Percentiles rank a stretch among this genome's conserved stretches.
phyloP scores from a whole-genome alignment of 495 filamentous ascomycete genomes.

The Lophiotrema nucula region DNA sequence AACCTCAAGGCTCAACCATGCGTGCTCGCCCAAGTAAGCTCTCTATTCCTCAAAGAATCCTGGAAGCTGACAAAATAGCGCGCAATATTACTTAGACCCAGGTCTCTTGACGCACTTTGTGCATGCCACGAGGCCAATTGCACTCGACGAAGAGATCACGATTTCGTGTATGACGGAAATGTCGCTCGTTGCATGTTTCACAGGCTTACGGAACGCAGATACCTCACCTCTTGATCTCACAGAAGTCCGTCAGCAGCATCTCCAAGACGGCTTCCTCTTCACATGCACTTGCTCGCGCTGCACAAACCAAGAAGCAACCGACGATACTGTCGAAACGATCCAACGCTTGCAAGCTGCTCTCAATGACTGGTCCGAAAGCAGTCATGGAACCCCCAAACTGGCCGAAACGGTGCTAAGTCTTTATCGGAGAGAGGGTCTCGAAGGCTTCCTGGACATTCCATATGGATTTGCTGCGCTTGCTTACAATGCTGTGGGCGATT shows the following conservation, averaged over 20 bases:
- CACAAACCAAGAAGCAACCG: not conserved
- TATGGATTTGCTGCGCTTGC: conserved; percentile 36
- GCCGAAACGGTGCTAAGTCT: conserved; percentile 33
- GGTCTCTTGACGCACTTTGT: conserved; percentile 25
- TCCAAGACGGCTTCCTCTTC: conserved; percentile 25
- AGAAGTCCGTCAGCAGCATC: conserved; percentile 9
- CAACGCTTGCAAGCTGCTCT: conserved; percentile 16
- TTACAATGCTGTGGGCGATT: conserved; percentile 31
- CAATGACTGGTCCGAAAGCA: conserved; percentile 20
- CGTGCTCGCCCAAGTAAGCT: conserved; percentile 30
- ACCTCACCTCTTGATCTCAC: conserved; percentile 24
- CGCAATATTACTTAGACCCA: conserved; percentile 29
- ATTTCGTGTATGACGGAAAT: conserved; percentile 23
- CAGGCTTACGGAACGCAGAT: conserved; percentile 11
- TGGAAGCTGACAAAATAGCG: conserved; percentile 5
- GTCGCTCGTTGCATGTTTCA: not conserved
- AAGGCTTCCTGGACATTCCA: conserved; percentile 34
- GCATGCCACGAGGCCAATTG: conserved; percentile 22
- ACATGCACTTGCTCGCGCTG: conserved; percentile 30
- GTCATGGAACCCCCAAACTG: conserved; percentile 15
- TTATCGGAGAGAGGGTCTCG: conserved; percentile 36
- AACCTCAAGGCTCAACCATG: conserved; percentile 30
- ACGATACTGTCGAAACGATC: conserved; percentile 7
- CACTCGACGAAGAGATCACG: conserved; percentile 26
- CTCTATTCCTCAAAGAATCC: not conserved